Evolutionary conservation across 192 early-diverging fungal genomes (phyloP), one percentile per base, ranked within the genome.

Genomic region (Linnemannia schmuckeri): DNA sequence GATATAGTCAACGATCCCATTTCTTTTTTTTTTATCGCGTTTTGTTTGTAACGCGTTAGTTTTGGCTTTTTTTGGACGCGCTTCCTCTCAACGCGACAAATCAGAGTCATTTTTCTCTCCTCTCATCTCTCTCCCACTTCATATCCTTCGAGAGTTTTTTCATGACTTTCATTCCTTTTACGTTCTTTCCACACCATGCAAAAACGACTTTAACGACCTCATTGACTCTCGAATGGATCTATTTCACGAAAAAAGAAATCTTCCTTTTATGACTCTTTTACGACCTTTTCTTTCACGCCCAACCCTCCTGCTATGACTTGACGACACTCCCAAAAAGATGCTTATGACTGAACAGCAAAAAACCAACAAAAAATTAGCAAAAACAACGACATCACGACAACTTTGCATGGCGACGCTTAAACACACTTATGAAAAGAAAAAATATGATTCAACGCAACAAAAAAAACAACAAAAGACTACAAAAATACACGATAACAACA

Each of bases 1-100:
- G 61, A 66, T 66, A 33, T 66, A 66, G 61, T 66, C 27, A 66
- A 66, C 10, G 33, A 33, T 12, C 30, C 1, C n/a, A 27, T 61
- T 61, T 61, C 55, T 61, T 61, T 61, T 61, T 66, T 57, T 33
- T 66, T 66, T 66, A 33, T 35, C 61, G 61, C 61, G 61, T 66
- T 27, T 33, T 27, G 61, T 33, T 66, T 24, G 10, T 4, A 33
- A 4, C 61, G 61, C 61, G 30, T 33, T 66, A 66, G 13, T 33
- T 52, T 52, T 33, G 61, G 30, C 61, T 15, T 4, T 66, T 66
- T 57, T n/a, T 57, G 2, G 61, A 15, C 61, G 61, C 27, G 61
- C 33, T 66, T 15, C 49, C 49, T 52, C 10, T 66, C 1, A 66
- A 66, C 12, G 27, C 61, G 30, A 12, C 61, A 66, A 4, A 33